A percentile compares a stretch with the other conserved stretches of the same genome.
Conservation (phyloP, 257 asterid species). For the Phtheirospermum japonicum region DNA sequence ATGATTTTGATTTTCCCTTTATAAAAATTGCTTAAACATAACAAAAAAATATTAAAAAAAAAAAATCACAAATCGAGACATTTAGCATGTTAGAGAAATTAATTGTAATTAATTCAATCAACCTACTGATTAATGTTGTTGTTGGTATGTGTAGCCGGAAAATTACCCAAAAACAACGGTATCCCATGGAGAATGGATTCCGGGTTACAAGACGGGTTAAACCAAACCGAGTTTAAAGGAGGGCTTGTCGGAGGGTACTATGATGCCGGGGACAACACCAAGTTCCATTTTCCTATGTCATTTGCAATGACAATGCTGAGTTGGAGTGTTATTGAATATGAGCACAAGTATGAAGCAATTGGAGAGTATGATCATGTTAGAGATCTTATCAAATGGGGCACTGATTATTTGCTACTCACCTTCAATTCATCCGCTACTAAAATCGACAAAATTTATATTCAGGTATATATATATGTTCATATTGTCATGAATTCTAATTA, state of each 20-base stretch:
- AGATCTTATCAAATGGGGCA: slow-evolving; percentile 89
- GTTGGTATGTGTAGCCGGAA: slow-evolving; percentile 59
- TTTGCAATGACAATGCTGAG: slow-evolving; percentile 92
- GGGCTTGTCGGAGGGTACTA: slow-evolving; percentile 90
- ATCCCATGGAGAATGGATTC: slow-evolving; percentile 83
- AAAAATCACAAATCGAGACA: too few species aligned
- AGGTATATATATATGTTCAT: too few species aligned
- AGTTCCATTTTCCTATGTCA: slow-evolving; percentile 85
- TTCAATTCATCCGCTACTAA: slow-evolving; percentile 70
- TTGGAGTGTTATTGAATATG: slow-evolving; percentile 90
- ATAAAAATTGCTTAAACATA: too few species aligned
- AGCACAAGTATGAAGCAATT: slow-evolving; percentile 64
- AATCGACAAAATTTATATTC: slow-evolving; percentile 63
- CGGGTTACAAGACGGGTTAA: slow-evolving; percentile 72
- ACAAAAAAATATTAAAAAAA: too few species aligned
- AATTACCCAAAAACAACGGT: slow-evolving; percentile 58
- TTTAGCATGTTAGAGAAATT: too few species aligned
- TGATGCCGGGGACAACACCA: slow-evolving; percentile 82
- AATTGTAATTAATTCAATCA: too few species aligned
- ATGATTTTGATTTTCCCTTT: too few species aligned
- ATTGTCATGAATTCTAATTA: too few species aligned
- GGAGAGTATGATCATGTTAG: slow-evolving; percentile 69
- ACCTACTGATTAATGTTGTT: too few species aligned
- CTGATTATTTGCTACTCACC: slow-evolving; percentile 73
- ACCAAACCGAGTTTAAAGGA: slow-evolving; percentile 49